A percentile compares a stretch with the other conserved stretches of the same genome.
phyloP scores from a whole-genome alignment of 805 yeast species.

The Teunomyces barrocoloradensis region DNA sequence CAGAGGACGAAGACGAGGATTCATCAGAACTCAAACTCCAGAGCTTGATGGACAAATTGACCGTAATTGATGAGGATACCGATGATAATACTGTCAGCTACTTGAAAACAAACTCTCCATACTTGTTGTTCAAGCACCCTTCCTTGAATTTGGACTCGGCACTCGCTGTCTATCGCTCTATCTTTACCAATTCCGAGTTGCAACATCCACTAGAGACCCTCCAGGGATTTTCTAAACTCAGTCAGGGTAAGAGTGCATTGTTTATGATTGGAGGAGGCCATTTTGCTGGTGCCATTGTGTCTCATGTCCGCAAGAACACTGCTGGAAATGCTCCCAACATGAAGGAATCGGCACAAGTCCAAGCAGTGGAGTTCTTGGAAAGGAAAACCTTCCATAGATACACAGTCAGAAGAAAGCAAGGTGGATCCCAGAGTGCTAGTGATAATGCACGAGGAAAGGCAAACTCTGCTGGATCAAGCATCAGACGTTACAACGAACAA shows the following conservation, averaged over 20 bases:
- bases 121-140: slow-evolving; percentile 53
- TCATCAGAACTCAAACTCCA: slow-evolving; percentile 16
- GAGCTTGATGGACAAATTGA: slow-evolving; percentile 22
- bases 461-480: slow-evolving; percentile 88
- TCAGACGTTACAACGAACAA: slow-evolving; percentile 87
- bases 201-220: slow-evolving; percentile 51
- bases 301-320: slow-evolving; percentile 59
- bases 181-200: slow-evolving; percentile 47
- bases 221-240: slow-evolving; percentile 29
- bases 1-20: slow-evolving; percentile 22
- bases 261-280: slow-evolving; percentile 98
- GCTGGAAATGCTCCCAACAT: slow-evolving; percentile 55
- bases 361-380: slow-evolving; percentile 61
- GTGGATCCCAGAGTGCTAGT: slow-evolving; percentile 92
- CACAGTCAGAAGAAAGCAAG: slow-evolving; percentile 95
- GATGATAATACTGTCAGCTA: slow-evolving; percentile 44
- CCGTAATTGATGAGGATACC: slow-evolving; percentile 19
- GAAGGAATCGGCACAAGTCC: slow-evolving; percentile 51
- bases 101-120: slow-evolving; percentile 70
- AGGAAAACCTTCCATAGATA: slow-evolving; percentile 92
- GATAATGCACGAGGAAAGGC: slow-evolving; percentile 95
- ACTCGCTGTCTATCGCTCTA: slow-evolving; percentile 65
- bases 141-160: slow-evolving; percentile 45
- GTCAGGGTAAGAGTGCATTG: slow-evolving; percentile 59
- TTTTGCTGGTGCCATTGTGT: slow-evolving; percentile 91